Evolutionary conservation across 2,329 filamentous ascomycete genomes (phyloP), one percentile per base, ranked within the genome.

Genomic region (Talaromyces amestolkiae): DNA sequence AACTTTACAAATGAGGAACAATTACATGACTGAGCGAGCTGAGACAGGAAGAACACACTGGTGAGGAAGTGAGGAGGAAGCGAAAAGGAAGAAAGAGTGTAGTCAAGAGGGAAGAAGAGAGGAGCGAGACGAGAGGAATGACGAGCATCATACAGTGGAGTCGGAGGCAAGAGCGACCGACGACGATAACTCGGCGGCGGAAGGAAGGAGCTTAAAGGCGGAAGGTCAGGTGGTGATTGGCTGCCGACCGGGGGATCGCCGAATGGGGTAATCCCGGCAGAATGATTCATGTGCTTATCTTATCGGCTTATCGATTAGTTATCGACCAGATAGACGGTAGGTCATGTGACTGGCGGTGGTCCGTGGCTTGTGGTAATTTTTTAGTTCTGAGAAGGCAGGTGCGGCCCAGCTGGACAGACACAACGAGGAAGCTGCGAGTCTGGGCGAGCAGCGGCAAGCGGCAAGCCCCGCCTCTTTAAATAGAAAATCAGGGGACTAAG

Each of bases 401-500:
- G 27, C 27, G 27, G 27, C 27, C 27, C 27, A 31, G 27, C 27
- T 6, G 27, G 27, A 31, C 27, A 27, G 8, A 37, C 9, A 37
- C 24, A 24, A 24, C 19, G 47, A 54, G 51, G 51, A 35, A 54
- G 51, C 17, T 35, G 51, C 51, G 51, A 54, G 24, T 51, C 45
- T 49, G 24, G 51, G 27, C 31, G 27, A 54, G 15, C 60, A 61
- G 58, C 59, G 53, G 60, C 51, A 59, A 19, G 61, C 61, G 65
- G 61, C 65, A 64, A 63, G 61, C 65, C 65, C 61, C 65, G 61
- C 61, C 61, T 63, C 65, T 58, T 60, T 64, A 66, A 66, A 66
- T 66, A 66, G 65, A 66, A 66, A 41, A 43, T 22, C 61, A 64
- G 51, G 56, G 54, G 54, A 51, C 56, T 49, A 59, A 31, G 22